A percentile compares a stretch with the other conserved stretches of the same genome.
Evolutionary conservation across 164 flowering plant species (phyloP).

Genomic region (Kalanchoe fedtschenkoi): DNA sequence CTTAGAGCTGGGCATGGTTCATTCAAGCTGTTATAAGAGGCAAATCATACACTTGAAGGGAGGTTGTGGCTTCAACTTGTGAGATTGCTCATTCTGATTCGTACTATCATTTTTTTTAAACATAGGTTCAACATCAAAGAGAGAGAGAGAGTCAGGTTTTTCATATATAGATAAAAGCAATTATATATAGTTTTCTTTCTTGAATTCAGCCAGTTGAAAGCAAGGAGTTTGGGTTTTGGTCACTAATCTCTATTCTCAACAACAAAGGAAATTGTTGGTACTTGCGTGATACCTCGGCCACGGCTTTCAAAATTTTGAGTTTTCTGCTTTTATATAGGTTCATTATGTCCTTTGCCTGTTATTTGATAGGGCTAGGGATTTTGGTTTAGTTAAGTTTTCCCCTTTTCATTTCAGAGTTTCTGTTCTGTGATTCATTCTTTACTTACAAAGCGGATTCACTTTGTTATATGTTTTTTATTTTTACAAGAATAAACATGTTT

Average conservation of each 20-base stretch:
- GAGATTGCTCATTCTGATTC: neutral
- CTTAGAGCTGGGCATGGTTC: constrained; percentile 3
- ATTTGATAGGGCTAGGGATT: neutral
- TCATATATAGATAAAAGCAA: neutral
- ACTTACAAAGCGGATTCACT: neutral
- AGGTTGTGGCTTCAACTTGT: neutral
- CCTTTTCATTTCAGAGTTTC: neutral
- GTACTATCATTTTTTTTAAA: neutral
- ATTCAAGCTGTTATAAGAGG: neutral
- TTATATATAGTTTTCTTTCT: neutral
- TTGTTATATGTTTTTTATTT: no score
- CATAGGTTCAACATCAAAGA: neutral
- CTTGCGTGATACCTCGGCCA: neutral
- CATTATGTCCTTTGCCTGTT: neutral
- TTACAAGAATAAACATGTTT: neutral
- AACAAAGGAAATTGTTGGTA: no score
- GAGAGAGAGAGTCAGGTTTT: neutral
- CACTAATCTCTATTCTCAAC: no score
- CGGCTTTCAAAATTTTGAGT: neutral
- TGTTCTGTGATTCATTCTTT: neutral
- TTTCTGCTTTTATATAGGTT: neutral
- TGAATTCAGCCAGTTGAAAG: neutral
- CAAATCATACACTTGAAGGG: neutral
- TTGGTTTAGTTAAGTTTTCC: neutral
- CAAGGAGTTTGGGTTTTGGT: neutral